phyloP scores from a whole-genome alignment of 176 grass and related monocot genomes.

The Oryza longistaminata region DNA sequence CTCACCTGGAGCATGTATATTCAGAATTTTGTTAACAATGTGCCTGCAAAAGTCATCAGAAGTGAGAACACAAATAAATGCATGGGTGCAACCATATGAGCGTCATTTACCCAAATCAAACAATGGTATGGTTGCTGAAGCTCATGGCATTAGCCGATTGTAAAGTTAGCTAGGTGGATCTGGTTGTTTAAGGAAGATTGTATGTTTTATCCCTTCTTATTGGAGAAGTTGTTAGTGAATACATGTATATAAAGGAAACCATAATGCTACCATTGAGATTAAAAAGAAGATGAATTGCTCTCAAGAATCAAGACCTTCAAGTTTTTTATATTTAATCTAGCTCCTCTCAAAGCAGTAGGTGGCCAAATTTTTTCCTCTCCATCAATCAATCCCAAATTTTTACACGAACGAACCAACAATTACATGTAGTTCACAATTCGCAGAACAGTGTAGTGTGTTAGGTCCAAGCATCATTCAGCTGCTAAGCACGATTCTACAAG shows the following conservation, averaged over 20 bases:
- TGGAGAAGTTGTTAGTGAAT: background rate
- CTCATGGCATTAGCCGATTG: background rate
- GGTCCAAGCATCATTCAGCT: background rate
- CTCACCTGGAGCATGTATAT: constrained; percentile 79
- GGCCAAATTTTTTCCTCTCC: background rate
- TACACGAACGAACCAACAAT: constrained; percentile 4
- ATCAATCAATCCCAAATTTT: background rate
- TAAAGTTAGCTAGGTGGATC: background rate
- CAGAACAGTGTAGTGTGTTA: background rate
- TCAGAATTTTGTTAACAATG: constrained; percentile 86
- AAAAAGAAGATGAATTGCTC: background rate
- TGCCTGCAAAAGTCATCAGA: constrained; percentile 66
- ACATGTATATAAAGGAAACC: background rate
- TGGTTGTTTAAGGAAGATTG: background rate
- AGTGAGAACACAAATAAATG: constrained; percentile 6
- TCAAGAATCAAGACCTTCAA: background rate
- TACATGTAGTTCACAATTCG: background rate
- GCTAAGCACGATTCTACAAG: background rate
- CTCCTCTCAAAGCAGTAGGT: background rate
- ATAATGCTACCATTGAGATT: background rate
- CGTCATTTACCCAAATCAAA: background rate
- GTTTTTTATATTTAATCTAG: background rate
- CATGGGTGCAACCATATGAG: background rate
- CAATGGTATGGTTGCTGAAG: background rate
- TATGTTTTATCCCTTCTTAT: background rate